Conservation (phyloP, 345 rosid genomes). For the Excoecaria agallocha region DNA sequence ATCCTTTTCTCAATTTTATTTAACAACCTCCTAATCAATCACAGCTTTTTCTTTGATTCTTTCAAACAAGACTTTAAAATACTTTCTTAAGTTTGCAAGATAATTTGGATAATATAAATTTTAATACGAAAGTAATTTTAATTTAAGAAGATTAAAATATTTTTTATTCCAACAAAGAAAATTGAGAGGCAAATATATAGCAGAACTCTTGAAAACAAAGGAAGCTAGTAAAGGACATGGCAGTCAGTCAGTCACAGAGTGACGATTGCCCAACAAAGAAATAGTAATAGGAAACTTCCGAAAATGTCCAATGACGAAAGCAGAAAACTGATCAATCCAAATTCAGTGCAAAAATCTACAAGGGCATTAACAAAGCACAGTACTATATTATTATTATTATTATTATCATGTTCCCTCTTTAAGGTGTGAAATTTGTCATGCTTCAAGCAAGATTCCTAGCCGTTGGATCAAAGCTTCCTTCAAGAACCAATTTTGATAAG, state of each 20-base stretch:
- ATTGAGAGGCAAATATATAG: background rate
- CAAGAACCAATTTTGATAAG: background rate
- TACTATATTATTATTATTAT: background rate
- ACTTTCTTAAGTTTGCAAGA: background rate
- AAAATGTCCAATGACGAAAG: conserved; percentile 1
- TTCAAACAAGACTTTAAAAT: no score
- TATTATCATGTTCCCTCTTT: background rate
- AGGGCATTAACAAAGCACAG: background rate
- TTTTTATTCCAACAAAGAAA: no score
- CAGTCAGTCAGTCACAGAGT: background rate
- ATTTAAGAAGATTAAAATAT: no score
- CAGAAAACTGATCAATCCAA: conserved; percentile 10
- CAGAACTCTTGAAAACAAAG: no score
- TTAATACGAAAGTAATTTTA: no score
- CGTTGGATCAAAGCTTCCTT: conserved; percentile 8
- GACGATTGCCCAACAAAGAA: background rate
- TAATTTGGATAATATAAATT: conserved; percentile 18
- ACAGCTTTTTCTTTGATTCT: no score
- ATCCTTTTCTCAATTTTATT: background rate
- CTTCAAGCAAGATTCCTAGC: background rate
- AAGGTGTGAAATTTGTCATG: background rate
- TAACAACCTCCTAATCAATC: no score
- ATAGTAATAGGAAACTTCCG: background rate
- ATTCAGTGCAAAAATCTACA: no score
- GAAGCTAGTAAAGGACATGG: conserved; percentile 19